A percentile compares a stretch with the other conserved stretches of the same genome.
Conservation (phyloP, 352 stramenopile species). For the Phytophthora brassicae region DNA sequence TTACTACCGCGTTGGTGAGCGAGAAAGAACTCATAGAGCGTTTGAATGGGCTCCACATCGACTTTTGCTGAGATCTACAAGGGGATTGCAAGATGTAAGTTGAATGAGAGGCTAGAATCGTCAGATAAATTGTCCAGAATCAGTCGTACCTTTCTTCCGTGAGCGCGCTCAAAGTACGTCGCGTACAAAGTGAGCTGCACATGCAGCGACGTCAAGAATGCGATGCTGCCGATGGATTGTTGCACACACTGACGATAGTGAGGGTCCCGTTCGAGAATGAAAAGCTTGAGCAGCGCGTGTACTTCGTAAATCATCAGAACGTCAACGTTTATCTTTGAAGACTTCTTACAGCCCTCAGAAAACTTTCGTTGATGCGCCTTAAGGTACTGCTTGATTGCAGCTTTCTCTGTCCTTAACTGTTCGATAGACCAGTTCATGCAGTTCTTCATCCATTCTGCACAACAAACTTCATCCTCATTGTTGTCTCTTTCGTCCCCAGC, state of each 20-base stretch:
- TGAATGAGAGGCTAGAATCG: constrained; percentile 14
- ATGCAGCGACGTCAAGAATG: constrained; percentile 38
- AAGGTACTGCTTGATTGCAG: constrained; percentile 35
- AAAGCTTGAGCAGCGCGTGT: constrained; percentile 65
- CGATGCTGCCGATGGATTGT: constrained; percentile 7
- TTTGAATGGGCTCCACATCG: constrained; percentile 36
- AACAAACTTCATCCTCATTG: constrained; percentile 1
- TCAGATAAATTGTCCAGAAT: not conserved
- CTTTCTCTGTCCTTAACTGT: constrained; percentile 39
- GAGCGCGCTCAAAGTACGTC: constrained; percentile 50
- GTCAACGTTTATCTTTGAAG: not conserved
- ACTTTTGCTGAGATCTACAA: constrained; percentile 35
- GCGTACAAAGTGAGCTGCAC: constrained; percentile 55
- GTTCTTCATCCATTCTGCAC: constrained; percentile 28
- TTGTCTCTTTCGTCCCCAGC: constrained; percentile 8
- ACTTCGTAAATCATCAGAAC: constrained; percentile 30
- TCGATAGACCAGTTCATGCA: constrained; percentile 39
- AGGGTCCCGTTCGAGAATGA: constrained; percentile 37
- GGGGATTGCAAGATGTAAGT: constrained; percentile 1
- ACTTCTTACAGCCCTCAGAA: not conserved
- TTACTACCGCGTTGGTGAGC: constrained; percentile 13
- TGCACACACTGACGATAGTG: constrained; percentile 18
- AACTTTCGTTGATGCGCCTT: constrained; percentile 1
- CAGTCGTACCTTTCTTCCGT: constrained; percentile 42
- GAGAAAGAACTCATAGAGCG: constrained; percentile 45